Conservation (phyloP, 176 grass and related monocot species). For the Coix lacrymajobi region DNA sequence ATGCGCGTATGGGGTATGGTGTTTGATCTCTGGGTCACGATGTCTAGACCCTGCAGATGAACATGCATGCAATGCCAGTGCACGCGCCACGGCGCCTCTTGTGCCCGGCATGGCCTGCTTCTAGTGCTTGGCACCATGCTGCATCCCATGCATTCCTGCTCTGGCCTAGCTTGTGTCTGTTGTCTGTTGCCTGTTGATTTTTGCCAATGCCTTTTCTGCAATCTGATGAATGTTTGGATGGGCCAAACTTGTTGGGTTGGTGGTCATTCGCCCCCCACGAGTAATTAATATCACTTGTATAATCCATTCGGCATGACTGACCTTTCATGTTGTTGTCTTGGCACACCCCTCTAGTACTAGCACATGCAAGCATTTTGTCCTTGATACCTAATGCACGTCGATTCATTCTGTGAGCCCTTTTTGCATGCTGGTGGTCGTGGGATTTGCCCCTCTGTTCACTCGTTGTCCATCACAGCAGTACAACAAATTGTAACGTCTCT, state of each 20-base stretch:
- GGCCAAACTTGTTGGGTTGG: conserved; percentile 5
- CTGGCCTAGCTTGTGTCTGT: conserved; percentile 18
- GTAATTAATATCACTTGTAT: conserved; percentile 16
- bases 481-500: conserved; percentile 22
- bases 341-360: conserved; percentile 18
- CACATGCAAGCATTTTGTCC: conserved; percentile 6
- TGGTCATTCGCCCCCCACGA: background rate
- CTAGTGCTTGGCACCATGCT: conserved; percentile 15
- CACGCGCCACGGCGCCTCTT: conserved; percentile 19
- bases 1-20: conserved; percentile 35
- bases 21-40: conserved; percentile 38
- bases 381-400: conserved; percentile 27
- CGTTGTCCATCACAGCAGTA: background rate
- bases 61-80: conserved; percentile 59
- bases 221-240: conserved; percentile 24
- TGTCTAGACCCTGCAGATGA: background rate
- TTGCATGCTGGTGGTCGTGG: conserved; percentile 28
- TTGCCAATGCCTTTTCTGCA: conserved; percentile 22
- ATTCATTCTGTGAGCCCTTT: background rate
- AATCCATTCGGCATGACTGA: conserved; percentile 10
- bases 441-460: conserved; percentile 22
- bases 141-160: conserved; percentile 41
- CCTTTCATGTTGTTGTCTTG: conserved; percentile 17
- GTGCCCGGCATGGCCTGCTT: conserved; percentile 2
- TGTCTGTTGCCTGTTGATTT: conserved; percentile 16